phyloP scores from a whole-genome alignment of 768 basidiomycete genomes.

The Gloeopeniophorella convolvens region DNA sequence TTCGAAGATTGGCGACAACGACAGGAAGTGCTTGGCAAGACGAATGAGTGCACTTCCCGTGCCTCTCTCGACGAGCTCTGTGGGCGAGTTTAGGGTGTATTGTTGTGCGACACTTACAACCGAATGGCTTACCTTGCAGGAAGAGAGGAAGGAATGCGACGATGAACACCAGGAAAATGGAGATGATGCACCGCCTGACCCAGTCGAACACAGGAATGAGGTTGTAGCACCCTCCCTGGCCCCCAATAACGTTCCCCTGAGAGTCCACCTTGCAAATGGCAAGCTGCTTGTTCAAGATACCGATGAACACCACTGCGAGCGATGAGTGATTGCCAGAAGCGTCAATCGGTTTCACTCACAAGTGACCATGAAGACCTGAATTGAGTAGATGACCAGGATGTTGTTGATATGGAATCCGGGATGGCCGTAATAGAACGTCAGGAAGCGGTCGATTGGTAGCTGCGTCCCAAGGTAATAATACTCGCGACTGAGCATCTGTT shows the following conservation, averaged over 20 bases:
- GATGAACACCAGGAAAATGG: constrained; percentile 98
- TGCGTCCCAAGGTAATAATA: constrained; percentile 99
- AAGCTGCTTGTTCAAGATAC: constrained; percentile 92
- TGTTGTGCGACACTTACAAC: background rate
- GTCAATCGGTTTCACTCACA: constrained; percentile 42
- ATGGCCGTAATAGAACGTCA: constrained; percentile 99
- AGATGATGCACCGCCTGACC: constrained; percentile 94
- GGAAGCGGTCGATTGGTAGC: constrained; percentile 94
- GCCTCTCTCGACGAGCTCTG: constrained; percentile 93
- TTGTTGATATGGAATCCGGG: constrained; percentile 99
- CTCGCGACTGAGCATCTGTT: constrained; percentile 99
- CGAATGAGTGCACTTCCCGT: constrained; percentile 93
- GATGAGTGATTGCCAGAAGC: background rate
- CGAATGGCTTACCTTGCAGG: constrained; percentile 67
- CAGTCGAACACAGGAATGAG: constrained; percentile 95
- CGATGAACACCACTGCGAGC: constrained; percentile 77
- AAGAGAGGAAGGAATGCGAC: constrained; percentile 96
- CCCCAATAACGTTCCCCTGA: constrained; percentile 68
- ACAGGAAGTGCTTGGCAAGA: constrained; percentile 93
- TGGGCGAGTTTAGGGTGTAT: background rate
- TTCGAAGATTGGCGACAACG: constrained; percentile 95
- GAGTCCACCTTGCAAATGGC: constrained; percentile 84
- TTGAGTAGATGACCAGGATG: constrained; percentile 96
- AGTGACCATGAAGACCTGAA: constrained; percentile 96
- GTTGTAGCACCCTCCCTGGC: constrained; percentile 93